These are phyloP conservation scores for Tremellales sp. DNA, from an alignment of 1,284 basidiomycete genomes.

Conservation along the genomic window DNA sequence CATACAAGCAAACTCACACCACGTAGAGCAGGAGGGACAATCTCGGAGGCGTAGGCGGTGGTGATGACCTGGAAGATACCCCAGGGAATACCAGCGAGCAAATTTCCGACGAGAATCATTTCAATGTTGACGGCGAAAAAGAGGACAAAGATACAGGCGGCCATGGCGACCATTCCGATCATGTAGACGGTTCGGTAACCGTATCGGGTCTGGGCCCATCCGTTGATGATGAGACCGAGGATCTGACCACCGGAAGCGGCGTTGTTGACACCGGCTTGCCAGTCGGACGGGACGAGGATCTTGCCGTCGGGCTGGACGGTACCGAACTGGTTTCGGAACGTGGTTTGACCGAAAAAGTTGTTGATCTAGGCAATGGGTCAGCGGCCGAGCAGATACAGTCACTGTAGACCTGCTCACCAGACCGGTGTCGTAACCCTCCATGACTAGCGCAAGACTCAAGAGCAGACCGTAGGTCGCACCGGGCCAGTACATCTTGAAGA, in stretches of 20 bases:
- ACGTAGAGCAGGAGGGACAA: slow-evolving; percentile 43
- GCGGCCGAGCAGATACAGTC: neutral
- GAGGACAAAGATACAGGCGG: slow-evolving; percentile 40
- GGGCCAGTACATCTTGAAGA: slow-evolving; percentile 5
- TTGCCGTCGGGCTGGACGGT: neutral
- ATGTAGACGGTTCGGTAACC: slow-evolving; percentile 32
- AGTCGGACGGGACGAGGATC: slow-evolving; percentile 41
- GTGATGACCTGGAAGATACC: slow-evolving; percentile 36
- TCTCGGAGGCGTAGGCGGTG: slow-evolving; percentile 47
- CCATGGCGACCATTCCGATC: slow-evolving; percentile 23
- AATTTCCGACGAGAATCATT: slow-evolving; percentile 43
- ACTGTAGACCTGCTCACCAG: slow-evolving; percentile 8
- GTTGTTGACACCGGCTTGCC: slow-evolving; percentile 50
- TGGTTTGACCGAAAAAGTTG: slow-evolving; percentile 46
- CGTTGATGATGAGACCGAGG: slow-evolving; percentile 41
- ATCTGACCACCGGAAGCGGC: slow-evolving; percentile 38
- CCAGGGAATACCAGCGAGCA: slow-evolving; percentile 38
- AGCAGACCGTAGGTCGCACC: slow-evolving; percentile 33
- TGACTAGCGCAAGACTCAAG: slow-evolving; percentile 39
- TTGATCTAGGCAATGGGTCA: slow-evolving; percentile 20
- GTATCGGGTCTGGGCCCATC: slow-evolving; percentile 37
- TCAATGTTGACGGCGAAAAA: slow-evolving; percentile 42
- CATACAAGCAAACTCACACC: slow-evolving; percentile 1
- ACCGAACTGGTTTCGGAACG: slow-evolving; percentile 30
- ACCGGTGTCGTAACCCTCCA: slow-evolving; percentile 39